Evolutionary conservation across 2,329 filamentous ascomycete genomes (phyloP).

Genomic region (Colletotrichum plurivorum): DNA sequence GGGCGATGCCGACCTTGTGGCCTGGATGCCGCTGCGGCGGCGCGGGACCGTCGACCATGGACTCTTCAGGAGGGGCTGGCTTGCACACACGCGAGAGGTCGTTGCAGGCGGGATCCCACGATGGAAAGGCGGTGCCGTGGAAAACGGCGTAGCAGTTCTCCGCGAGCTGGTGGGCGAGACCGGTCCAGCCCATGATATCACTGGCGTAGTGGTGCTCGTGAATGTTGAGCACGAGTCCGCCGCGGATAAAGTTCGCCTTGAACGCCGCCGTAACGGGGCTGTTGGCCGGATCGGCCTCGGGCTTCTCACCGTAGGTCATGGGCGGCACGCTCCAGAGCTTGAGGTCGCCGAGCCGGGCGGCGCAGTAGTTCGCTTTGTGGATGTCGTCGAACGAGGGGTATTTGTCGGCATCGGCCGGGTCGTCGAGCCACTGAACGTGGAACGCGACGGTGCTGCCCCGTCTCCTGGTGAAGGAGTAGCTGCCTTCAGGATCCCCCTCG

Average conservation of each 20-base stretch:
- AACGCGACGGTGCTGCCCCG: conserved; percentile 51
- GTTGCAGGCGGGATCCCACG: conserved; percentile 53
- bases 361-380: conserved; percentile 51
- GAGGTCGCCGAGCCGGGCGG: conserved; percentile 50
- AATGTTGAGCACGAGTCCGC: conserved; percentile 57
- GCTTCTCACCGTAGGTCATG: conserved; percentile 57
- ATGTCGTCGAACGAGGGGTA: conserved; percentile 53
- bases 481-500: conserved; percentile 53
- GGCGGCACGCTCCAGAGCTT: conserved; percentile 51
- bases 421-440: conserved; percentile 55
- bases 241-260: conserved; percentile 58
- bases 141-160: conserved; percentile 56
- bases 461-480: conserved; percentile 54
- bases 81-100: conserved; percentile 53
- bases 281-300: conserved; percentile 52
- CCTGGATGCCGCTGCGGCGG: conserved; percentile 47
- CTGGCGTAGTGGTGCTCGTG: conserved; percentile 60
- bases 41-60: conserved; percentile 50
- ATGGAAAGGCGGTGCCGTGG: conserved; percentile 48
- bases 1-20: conserved; percentile 43
- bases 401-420: conserved; percentile 27
- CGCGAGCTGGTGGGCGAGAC: conserved; percentile 55
- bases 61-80: conserved; percentile 44
- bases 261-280: conserved; percentile 54
- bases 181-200: conserved; percentile 59